Conservation (phyloP, 1,139 yeast genomes). For the Saccharomyces hybrid region DNA sequence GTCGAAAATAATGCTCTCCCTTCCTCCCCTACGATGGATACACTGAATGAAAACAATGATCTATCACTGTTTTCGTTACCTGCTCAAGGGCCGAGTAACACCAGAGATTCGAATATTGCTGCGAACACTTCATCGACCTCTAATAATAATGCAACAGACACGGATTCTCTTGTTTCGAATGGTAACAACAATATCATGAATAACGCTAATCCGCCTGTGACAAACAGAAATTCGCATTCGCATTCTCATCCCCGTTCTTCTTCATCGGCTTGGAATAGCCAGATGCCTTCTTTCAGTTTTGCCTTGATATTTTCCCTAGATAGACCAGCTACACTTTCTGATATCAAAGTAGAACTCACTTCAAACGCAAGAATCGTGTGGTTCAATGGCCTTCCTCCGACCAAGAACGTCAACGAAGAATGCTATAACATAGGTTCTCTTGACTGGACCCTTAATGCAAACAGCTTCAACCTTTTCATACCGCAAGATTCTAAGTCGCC, state of each 20-base stretch:
- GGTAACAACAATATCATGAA: not conserved
- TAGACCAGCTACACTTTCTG: slow-evolving; percentile 21
- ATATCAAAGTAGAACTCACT: slow-evolving; percentile 25
- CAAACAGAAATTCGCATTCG: not conserved
- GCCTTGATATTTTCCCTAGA: slow-evolving; percentile 24
- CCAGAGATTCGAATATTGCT: not conserved
- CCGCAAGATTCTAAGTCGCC: slow-evolving; percentile 15
- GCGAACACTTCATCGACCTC: not conserved
- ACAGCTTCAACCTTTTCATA: slow-evolving; percentile 42
- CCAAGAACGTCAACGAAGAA: slow-evolving; percentile 35
- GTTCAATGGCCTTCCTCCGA: slow-evolving; percentile 47
- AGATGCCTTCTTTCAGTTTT: slow-evolving; percentile 21
- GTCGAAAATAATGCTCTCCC: not conserved
- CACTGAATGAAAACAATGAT: slow-evolving; percentile 5
- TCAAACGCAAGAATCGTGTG: slow-evolving; percentile 37
- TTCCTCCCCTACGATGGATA: slow-evolving; percentile 1
- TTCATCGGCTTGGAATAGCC: not conserved
- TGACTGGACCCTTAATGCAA: slow-evolving; percentile 40
- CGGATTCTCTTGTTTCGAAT: not conserved
- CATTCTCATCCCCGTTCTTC: not conserved
- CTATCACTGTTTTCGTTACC: not conserved
- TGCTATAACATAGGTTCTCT: slow-evolving; percentile 40
- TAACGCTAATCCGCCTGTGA: not conserved
- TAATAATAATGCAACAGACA: not conserved
- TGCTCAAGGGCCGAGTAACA: not conserved